These are phyloP conservation scores for Termitomyces sp. DNA, from an alignment of 768 basidiomycete species.

Conservation along the genomic window DNA sequence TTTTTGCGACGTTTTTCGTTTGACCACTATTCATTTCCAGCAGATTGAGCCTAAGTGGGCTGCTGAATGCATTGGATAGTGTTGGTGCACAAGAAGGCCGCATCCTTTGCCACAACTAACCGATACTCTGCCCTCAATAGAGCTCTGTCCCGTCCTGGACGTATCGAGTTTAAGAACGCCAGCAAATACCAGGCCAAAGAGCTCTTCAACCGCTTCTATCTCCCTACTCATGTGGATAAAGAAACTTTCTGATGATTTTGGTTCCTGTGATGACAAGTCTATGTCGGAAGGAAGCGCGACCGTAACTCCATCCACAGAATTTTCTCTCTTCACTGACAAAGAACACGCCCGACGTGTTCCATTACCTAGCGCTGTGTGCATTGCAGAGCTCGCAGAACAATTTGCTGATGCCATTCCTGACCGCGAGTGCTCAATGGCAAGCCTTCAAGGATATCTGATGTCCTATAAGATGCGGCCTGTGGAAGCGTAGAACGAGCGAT, in stretches of 20 bases:
- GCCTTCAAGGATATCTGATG: slow-evolving; percentile 47
- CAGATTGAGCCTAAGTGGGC: slow-evolving; percentile 56
- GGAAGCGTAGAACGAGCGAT: slow-evolving; percentile 35
- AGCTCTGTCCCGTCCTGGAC: slow-evolving; percentile 60
- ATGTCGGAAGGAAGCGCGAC: neutral
- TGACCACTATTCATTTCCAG: neutral
- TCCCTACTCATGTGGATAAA: slow-evolving; percentile 22
- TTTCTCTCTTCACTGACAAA: slow-evolving; percentile 12
- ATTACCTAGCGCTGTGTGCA: slow-evolving; percentile 24
- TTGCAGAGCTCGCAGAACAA: slow-evolving; percentile 35
- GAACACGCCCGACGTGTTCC: slow-evolving; percentile 25
- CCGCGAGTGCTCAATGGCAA: slow-evolving; percentile 31
- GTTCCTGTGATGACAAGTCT: neutral
- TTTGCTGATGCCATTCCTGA: slow-evolving; percentile 44
- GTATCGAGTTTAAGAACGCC: slow-evolving; percentile 61
- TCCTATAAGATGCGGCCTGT: slow-evolving; percentile 49
- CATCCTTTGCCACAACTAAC: slow-evolving; percentile 70
- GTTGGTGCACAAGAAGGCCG: slow-evolving; percentile 66
- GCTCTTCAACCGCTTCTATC: slow-evolving; percentile 57
- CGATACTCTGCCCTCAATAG: slow-evolving; percentile 52
- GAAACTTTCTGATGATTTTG: neutral
- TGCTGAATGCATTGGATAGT: slow-evolving; percentile 66
- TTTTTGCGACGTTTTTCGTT: neutral
- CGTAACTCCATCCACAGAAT: neutral
- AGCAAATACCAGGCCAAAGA: slow-evolving; percentile 51